These are phyloP conservation scores for Nicotiana knightiana DNA, from an alignment of 257 asterid species.

Conservation along the genomic window DNA sequence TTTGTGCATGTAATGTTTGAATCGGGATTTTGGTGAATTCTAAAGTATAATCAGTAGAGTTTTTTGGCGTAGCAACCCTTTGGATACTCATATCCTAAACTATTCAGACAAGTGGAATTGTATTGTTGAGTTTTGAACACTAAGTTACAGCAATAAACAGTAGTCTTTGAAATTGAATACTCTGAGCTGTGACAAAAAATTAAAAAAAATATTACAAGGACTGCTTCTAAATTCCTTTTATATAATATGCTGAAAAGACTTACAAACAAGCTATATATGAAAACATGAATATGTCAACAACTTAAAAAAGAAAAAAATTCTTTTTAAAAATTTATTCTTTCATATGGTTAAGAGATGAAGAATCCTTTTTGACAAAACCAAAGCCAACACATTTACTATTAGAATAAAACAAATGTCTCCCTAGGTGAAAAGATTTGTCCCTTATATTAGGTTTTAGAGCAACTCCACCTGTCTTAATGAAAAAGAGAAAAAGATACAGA, in stretches of 20 bases:
- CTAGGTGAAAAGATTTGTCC: constrained; percentile 16
- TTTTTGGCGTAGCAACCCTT: constrained; percentile 14
- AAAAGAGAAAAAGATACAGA: background rate
- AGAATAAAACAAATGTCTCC: constrained; percentile 7
- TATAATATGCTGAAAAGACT: constrained; percentile 27
- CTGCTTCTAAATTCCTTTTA: constrained; percentile 17
- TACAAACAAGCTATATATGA: constrained; percentile 21
- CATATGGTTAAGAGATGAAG: no score
- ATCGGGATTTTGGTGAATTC: constrained; percentile 9
- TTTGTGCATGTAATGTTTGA: constrained; percentile 14
- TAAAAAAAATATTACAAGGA: background rate
- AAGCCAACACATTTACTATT: constrained; percentile 21
- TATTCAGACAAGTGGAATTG: background rate
- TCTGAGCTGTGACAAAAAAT: constrained; percentile 12
- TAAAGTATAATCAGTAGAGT: constrained; percentile 23
- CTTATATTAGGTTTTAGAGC: constrained; percentile 5
- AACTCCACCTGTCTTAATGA: background rate
- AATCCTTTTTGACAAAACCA: constrained; percentile 45
- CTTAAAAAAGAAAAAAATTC: no score
- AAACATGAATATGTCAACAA: constrained; percentile 20
- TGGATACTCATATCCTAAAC: constrained; percentile 31
- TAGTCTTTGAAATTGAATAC: background rate
- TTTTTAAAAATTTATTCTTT: no score
- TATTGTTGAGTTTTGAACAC: constrained; percentile 6
- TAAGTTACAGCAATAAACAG: background rate